Base-by-base conservation (phyloP, 177 flowering plant species). In the Vitis hybrid region DNA sequence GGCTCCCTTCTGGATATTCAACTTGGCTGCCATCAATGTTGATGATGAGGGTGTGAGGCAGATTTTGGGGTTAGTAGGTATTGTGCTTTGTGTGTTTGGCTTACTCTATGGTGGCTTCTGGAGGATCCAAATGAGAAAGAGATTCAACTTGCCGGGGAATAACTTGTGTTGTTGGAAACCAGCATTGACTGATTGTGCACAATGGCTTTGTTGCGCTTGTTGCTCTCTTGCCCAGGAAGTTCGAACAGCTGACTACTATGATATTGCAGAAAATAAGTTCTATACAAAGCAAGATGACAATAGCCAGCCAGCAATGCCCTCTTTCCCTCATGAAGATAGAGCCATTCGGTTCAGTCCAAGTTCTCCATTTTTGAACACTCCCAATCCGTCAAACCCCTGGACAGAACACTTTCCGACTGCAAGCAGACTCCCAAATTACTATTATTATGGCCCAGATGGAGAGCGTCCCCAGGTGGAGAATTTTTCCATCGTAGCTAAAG, bases 121-220 rank as follows among this genome's bases (percentile, higher is more conserved):
- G 98, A 91, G 98, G 82, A 91, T 89, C 66, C 97, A 88, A 70
- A 89, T 94, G 93, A 87, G 98, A 62, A 94, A 89, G 84, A 88
- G 91, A 77, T 93, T 82, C 77, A 87, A 88, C 58, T 78, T 93
- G 77, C 97, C 97, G 0, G 69, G 80, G 30, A 81, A 82, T 74
- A 60, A 75, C 68, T 84, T 79, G 60, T 94, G 97, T 67, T 90
- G 81, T 72, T 86, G 85, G 9, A 50, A 79, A 55, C 87, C 98
- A 1, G 83, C 80, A 11, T 72, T 83, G 65, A 67, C 89, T 13
- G 98, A 94, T 76, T 94, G 92, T 69, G 82, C 83, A 1, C 80
- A 83, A 32, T 94, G 98, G 98, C 92, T 92, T 60, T 92, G 70
- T 82, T 92, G 98, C 80, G 92, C 92, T 68, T 89, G 91, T 88